Conservation (phyloP, 129 eudicot species). For the Solidago caesia region DNA sequence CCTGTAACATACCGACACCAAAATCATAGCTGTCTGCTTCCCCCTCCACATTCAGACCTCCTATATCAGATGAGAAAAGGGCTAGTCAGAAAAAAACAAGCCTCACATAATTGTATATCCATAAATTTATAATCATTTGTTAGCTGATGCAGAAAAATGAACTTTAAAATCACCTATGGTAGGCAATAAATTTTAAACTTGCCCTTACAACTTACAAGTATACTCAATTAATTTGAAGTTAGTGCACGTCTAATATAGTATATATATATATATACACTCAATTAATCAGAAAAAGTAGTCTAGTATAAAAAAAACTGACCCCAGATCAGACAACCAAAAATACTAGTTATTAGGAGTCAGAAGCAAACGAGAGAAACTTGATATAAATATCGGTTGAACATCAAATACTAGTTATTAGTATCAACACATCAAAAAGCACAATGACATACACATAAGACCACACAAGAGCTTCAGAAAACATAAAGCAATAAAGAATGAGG, state of each 20-base stretch:
- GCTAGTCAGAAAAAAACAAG: not conserved
- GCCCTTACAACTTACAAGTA: not conserved
- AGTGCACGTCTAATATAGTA: not conserved
- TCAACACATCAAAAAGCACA: conserved; percentile 4
- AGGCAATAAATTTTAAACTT: conserved; percentile 1
- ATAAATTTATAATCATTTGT: not conserved
- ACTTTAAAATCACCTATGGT: not conserved
- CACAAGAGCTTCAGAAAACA: conserved; percentile 2
- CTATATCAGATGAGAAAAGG: conserved; percentile 35
- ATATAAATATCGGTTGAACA: not conserved
- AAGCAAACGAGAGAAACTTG: not conserved
- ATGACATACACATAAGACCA: not conserved
- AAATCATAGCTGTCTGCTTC: conserved; percentile 98
- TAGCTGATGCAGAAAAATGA: not conserved
- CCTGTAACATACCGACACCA: conserved; percentile 72
- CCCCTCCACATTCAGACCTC: conserved; percentile 96
- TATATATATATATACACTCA: not conserved
- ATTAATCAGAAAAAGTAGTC: not conserved
- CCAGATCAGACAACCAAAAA: not conserved
- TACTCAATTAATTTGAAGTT: not conserved
- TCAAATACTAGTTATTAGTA: not conserved
- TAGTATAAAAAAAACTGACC: not conserved
- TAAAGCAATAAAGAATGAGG: not conserved
- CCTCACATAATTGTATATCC: not conserved
- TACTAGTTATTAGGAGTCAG: not conserved